A percentile compares a stretch with the other conserved stretches of the same genome.
Evolutionary conservation across 768 basidiomycete genomes (phyloP).

Genomic region (Dentipellis fragilis): DNA sequence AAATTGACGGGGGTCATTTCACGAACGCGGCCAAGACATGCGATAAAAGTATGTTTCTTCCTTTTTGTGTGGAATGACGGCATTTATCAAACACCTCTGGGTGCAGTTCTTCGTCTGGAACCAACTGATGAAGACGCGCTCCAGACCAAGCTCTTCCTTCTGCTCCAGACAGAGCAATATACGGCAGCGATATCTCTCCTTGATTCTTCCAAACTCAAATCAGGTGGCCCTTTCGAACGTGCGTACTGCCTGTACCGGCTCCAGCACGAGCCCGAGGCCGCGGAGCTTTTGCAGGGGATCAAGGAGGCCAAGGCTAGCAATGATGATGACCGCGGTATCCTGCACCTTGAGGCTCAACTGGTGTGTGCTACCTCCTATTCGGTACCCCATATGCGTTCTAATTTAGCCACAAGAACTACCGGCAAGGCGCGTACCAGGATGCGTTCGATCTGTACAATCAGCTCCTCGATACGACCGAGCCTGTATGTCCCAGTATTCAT

Average conservation of each 20-base stretch:
- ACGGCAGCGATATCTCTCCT: conserved; percentile 55
- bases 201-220: conserved; percentile 20
- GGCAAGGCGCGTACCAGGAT: conserved; percentile 62
- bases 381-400: conserved; percentile 6
- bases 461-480: conserved; percentile 67
- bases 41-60: conserved; percentile 65
- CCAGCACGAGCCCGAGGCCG: conserved; percentile 66
- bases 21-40: conserved; percentile 83
- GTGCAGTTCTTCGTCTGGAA: conserved; percentile 58
- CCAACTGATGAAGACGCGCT: conserved; percentile 62
- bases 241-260: conserved; percentile 82
- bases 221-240: conserved; percentile 43
- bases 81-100: background rate
- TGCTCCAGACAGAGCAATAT: conserved; percentile 83
- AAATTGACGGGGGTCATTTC: conserved; percentile 86
- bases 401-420: conserved; percentile 47
- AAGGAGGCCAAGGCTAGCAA: conserved; percentile 26
- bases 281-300: conserved; percentile 36
- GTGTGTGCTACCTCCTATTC: conserved; percentile 35
- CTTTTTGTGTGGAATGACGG: background rate
- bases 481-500: conserved; percentile 32
- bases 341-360: conserved; percentile 83
- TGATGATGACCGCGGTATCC: conserved; percentile 43
- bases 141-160: conserved; percentile 78
- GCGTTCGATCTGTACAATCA: conserved; percentile 75